These are phyloP conservation scores for Apiospora kogelbergensis DNA, from an alignment of 2,329 filamentous ascomycete genomes.

Conservation along the genomic window DNA sequence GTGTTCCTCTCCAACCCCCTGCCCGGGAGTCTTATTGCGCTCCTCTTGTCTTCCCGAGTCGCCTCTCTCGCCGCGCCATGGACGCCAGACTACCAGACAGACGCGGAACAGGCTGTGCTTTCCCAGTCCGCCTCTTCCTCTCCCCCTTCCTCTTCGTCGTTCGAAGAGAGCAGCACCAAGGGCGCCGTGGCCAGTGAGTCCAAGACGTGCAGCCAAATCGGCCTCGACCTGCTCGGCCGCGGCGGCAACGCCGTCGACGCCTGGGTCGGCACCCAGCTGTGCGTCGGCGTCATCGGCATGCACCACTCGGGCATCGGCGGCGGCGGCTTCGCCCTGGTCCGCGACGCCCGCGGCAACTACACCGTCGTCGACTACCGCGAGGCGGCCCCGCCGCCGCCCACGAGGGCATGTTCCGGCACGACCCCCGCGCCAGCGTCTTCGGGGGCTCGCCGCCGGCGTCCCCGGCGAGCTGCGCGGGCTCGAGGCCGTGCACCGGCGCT, in stretches of 20 bases:
- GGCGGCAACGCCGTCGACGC: constrained; percentile 75
- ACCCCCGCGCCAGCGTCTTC: constrained; percentile 63
- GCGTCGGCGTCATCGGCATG: constrained; percentile 74
- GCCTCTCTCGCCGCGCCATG: background rate
- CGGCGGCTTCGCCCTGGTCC: constrained; percentile 85
- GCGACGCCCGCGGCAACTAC: constrained; percentile 65
- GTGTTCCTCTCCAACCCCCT: background rate
- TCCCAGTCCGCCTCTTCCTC: background rate
- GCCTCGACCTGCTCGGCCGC: constrained; percentile 29
- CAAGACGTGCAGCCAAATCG: constrained; percentile 32
- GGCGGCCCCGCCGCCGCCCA: constrained; percentile 75
- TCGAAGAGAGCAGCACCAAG: constrained; percentile 5
- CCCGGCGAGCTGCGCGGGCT: constrained; percentile 78
- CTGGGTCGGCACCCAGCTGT: constrained; percentile 71
- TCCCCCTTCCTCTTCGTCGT: constrained; percentile 9
- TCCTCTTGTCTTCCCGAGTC: background rate
- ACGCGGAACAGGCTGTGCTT: background rate
- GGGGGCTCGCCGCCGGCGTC: constrained; percentile 74
- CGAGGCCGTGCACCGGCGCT: constrained; percentile 72
- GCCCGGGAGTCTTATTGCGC: background rate
- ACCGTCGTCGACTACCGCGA: constrained; percentile 91
- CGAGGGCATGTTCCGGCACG: constrained; percentile 81
- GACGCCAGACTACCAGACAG: background rate
- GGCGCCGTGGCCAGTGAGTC: constrained; percentile 33
- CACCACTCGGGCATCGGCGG: constrained; percentile 84